Percentiles rank a stretch among this genome's conserved stretches.
phyloP scores from a whole-genome alignment of 176 grass and related monocot species.

The Eremochloa ophiuroides region DNA sequence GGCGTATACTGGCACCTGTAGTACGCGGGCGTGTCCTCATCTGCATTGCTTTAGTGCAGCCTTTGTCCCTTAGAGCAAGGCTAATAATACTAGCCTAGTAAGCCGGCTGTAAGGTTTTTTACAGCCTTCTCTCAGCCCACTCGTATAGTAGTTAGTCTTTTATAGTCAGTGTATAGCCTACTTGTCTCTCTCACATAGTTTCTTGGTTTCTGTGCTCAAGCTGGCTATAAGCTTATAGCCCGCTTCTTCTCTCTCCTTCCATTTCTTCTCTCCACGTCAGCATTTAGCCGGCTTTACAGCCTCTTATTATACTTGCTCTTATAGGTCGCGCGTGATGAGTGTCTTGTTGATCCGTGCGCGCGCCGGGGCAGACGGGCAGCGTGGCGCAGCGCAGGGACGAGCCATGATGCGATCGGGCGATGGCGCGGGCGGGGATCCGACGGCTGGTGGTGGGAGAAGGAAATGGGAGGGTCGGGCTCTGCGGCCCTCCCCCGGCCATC shows the following conservation, averaged over 20 bases:
- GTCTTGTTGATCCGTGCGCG: not conserved
- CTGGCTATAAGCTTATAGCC: no score
- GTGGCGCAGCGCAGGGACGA: not conserved
- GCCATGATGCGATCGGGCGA: not conserved
- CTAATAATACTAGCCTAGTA: no score
- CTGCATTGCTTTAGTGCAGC: not conserved
- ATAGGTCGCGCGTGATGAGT: not conserved
- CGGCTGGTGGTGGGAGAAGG: not conserved
- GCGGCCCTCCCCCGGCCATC: not conserved
- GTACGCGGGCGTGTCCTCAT: not conserved
- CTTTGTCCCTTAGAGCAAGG: not conserved
- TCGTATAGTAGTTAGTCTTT: no score
- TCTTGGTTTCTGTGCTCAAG: no score
- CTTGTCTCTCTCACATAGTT: no score
- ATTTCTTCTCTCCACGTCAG: no score
- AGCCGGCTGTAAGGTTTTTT: no score
- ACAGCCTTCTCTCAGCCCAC: no score
- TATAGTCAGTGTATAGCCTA: no score
- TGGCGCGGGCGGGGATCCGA: not conserved
- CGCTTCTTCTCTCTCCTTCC: no score
- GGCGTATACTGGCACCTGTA: not conserved
- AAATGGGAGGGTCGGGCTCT: not conserved
- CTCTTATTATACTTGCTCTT: no score
- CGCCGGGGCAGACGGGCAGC: not conserved
- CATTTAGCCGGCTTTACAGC: no score